These are phyloP conservation scores for Cyberlindnera meyerae DNA, from an alignment of 805 yeast species.

Conservation along the genomic window DNA sequence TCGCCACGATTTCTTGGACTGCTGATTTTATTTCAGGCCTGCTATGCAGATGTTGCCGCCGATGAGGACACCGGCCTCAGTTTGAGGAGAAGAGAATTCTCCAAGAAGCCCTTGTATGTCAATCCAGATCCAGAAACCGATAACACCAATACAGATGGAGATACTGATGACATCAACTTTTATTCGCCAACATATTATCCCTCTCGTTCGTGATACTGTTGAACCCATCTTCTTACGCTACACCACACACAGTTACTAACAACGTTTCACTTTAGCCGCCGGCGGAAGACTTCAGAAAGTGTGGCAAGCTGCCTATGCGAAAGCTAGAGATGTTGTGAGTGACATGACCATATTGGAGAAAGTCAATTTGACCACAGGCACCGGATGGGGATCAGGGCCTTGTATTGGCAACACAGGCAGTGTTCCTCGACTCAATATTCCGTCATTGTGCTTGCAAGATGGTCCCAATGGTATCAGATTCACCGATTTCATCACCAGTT, in stretches of 20 bases:
- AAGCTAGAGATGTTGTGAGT: conserved; percentile 50
- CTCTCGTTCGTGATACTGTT: conserved; percentile 19
- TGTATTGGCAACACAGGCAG: conserved; percentile 60
- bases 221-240: conserved; percentile 1
- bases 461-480: conserved; percentile 58
- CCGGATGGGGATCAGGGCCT: conserved; percentile 60
- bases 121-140: conserved; percentile 18
- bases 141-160: conserved; percentile 9
- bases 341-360: conserved; percentile 55
- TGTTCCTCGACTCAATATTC: conserved; percentile 49
- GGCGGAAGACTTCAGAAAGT: conserved; percentile 46
- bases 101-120: conserved; percentile 20
- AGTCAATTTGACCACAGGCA: conserved; percentile 59
- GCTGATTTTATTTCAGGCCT: conserved; percentile 1
- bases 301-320: conserved; percentile 55
- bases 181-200: conserved; percentile 21
- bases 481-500: conserved; percentile 51
- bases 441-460: conserved; percentile 55
- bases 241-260: conserved; percentile 5
- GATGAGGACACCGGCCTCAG: not conserved
- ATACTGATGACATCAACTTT: conserved; percentile 19
- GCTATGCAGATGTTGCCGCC: conserved; percentile 6
- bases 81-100: conserved; percentile 11
- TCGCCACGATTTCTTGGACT: not conserved
- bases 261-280: conserved; percentile 19